Conservation (phyloP, 371 early-diverging fungal genomes). For the Zychaea mexicana region DNA sequence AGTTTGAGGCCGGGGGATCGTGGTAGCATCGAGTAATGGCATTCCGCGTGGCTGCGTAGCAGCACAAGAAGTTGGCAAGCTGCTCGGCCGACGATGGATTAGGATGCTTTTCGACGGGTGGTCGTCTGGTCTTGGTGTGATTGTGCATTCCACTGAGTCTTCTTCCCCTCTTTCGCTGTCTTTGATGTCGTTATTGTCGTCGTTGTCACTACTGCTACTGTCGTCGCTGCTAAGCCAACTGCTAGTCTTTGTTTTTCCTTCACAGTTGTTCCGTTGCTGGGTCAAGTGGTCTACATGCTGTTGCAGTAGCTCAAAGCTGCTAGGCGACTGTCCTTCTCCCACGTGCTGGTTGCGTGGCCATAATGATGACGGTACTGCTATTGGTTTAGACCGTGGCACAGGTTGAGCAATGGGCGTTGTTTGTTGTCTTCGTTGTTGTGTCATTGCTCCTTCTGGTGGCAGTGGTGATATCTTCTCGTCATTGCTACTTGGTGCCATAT, state of each 20-base stretch:
- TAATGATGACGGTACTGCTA: background rate
- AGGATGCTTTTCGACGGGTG: background rate
- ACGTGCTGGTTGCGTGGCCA: background rate
- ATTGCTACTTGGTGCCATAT: too few relatives aligned
- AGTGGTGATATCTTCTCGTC: background rate
- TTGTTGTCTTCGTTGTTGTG: background rate
- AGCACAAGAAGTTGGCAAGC: too few relatives aligned
- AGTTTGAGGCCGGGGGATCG: background rate
- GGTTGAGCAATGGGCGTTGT: background rate
- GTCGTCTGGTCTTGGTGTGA: background rate
- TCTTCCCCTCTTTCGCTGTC: too few relatives aligned
- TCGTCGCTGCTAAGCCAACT: background rate
- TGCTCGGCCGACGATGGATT: background rate
- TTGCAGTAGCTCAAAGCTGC: conserved; percentile 1
- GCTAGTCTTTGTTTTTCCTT: background rate
- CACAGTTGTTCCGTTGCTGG: background rate
- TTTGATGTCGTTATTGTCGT: background rate
- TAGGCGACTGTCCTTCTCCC: background rate
- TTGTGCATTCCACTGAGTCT: too few relatives aligned
- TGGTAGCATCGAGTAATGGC: background rate
- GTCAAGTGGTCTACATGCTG: background rate
- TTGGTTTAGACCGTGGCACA: background rate
- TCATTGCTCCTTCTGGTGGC: background rate
- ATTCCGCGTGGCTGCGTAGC: background rate
- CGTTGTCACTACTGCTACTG: background rate